Evolutionary conservation across 2,329 filamentous ascomycete genomes (phyloP), one percentile per base, ranked within the genome.

Genomic region (Cytospora piceae): DNA sequence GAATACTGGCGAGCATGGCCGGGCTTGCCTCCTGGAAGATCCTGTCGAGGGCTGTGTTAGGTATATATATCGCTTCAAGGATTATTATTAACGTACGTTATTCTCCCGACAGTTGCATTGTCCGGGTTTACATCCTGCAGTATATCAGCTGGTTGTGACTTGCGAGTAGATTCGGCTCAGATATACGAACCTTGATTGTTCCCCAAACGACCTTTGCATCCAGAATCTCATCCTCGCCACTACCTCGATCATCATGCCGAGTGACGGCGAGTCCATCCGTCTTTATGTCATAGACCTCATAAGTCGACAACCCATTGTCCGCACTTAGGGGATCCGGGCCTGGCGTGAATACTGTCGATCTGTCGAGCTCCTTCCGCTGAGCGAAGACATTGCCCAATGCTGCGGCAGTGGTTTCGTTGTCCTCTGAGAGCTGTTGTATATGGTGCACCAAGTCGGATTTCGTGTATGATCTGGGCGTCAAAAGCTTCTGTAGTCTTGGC

Each of bases 1-100:
- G 86, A 2, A 87, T 76, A 0, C 85, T 84, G 2, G 82, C 86
- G 60, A 89, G 85, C 42, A 87, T 80, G 8, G 88, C 79, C 0
- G 87, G 84, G 2, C 85, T 83, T 1, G 86, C 86, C 69, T 89
- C 87, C 68, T 87, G 81, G 31, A 88, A 78, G 67, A 88, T 85
- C 0, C 84, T 85, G 62, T 12, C 12, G 22, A 9, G 22, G 9
- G 62, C 71, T 1, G 12, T 8, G n/a, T 46, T 22, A 27, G 14
- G 14, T 27, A 2, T 9, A 20, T 17, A 0, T 49, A 4, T 12
- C 9, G 0, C 20, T n/a, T 46, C 5, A 46, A 46, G 12, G 14
- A 24, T 14, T 17, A 7, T 20, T 6, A 1, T 20, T 29, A 22
- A 85, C 85, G 54, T 80, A 80, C 78, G 78, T 82, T 68, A 88